Conservation (phyloP, 2,329 filamentous ascomycete species). For the Seiridium unicorne region DNA sequence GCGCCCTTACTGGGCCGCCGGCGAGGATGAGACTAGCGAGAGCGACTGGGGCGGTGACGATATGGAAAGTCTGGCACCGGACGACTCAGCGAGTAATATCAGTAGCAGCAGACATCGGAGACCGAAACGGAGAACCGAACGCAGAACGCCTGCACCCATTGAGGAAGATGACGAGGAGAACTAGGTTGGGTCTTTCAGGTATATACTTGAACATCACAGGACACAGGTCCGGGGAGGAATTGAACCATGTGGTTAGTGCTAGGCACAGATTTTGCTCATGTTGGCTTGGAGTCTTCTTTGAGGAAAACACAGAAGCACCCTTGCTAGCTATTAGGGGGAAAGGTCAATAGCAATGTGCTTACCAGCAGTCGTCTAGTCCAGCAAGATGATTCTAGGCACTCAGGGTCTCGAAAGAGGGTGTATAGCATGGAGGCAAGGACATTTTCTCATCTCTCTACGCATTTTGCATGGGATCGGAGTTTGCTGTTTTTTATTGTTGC, state of each 20-base stretch:
- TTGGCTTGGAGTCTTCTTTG: too few species aligned
- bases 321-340: too few species aligned
- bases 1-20: slow-evolving; percentile 42
- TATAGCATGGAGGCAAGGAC: neutral
- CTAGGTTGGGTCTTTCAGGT: neutral
- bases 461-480: neutral
- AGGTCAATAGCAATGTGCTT: too few species aligned
- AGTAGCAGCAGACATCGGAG: slow-evolving; percentile 66
- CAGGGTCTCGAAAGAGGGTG: too few species aligned
- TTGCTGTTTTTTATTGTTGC: neutral
- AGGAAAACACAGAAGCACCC: too few species aligned
- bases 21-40: slow-evolving; percentile 51
- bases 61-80: slow-evolving; percentile 63
- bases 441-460: neutral
- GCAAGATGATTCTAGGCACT: too few species aligned
- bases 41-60: slow-evolving; percentile 59
- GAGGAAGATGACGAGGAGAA: slow-evolving; percentile 62
- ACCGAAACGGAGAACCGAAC: slow-evolving; percentile 66
- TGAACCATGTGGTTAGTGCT: too few species aligned
- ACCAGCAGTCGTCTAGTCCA: too few species aligned
- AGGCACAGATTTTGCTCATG: too few species aligned
- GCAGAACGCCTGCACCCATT: slow-evolving; percentile 70
- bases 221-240: too few species aligned
- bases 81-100: slow-evolving; percentile 80
- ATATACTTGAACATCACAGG: neutral